Percentiles rank a stretch among this genome's conserved stretches.
phyloP scores from a whole-genome alignment of 352 stramenopile species.

The Albugo candida region DNA sequence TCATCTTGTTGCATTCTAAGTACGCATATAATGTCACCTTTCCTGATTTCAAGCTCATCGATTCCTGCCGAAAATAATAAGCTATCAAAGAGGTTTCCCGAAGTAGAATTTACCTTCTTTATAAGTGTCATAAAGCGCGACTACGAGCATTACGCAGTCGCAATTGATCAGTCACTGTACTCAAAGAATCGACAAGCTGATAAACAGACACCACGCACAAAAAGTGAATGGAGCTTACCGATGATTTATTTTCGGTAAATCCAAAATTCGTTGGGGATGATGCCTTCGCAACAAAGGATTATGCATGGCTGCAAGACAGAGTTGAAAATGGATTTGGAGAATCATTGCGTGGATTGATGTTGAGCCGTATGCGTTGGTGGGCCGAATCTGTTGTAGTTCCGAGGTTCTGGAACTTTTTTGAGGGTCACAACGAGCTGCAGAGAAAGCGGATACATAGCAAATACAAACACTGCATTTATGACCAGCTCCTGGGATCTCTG shows the following conservation, averaged over 20 bases:
- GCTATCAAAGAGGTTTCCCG: background rate
- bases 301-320: background rate
- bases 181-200: background rate
- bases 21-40: conserved; percentile 26
- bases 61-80: conserved; percentile 12
- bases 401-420: conserved; percentile 44
- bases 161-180: background rate
- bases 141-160: conserved; percentile 21
- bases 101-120: conserved; percentile 24
- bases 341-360: conserved; percentile 25
- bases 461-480: too few relatives aligned
- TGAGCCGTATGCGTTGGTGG: conserved; percentile 43
- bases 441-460: conserved; percentile 3
- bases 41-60: conserved; percentile 30
- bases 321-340: background rate
- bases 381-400: conserved; percentile 34
- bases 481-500: too few relatives aligned
- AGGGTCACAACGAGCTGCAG: background rate
- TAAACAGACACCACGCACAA: background rate
- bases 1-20: conserved; percentile 31
- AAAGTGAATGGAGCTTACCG: background rate
- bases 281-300: background rate
- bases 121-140: conserved; percentile 42
- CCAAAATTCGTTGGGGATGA: background rate
- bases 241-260: background rate